Percentiles rank a stretch among this genome's conserved stretches.
Conservation (phyloP, 257 asterid genomes). For the Penstemon barbatus region DNA sequence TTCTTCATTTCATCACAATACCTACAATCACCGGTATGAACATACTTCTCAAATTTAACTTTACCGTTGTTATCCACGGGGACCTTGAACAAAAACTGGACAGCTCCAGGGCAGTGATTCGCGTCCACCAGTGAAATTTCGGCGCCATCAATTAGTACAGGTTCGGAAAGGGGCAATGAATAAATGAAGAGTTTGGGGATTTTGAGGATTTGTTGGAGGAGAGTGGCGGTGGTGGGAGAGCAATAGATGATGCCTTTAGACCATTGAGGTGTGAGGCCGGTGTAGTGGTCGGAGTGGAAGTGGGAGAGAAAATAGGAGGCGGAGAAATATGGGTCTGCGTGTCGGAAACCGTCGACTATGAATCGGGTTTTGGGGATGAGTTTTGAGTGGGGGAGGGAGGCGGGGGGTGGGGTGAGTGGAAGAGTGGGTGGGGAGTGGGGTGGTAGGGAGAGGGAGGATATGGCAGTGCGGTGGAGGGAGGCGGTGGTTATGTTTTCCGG, state of each 20-base stretch:
- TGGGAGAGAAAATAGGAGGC: slow-evolving; percentile 87
- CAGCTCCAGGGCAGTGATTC: slow-evolving; percentile 97
- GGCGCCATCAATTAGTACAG: slow-evolving; percentile 59
- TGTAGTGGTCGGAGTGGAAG: slow-evolving; percentile 94
- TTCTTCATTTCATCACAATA: slow-evolving; percentile 65
- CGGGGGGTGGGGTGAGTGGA: slow-evolving; percentile 45
- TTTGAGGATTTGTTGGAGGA: slow-evolving; percentile 59
- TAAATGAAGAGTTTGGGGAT: slow-evolving; percentile 56
- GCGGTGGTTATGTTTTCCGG: slow-evolving; percentile 53
- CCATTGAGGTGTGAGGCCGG: slow-evolving; percentile 81
- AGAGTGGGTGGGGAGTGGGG: slow-evolving; percentile 34
- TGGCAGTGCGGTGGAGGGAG: slow-evolving; percentile 52
- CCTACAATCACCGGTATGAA: slow-evolving; percentile 92
- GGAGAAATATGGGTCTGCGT: slow-evolving; percentile 60
- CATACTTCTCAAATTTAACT: slow-evolving; percentile 63
- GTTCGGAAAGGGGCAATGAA: slow-evolving; percentile 47
- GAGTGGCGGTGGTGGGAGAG: slow-evolving; percentile 67
- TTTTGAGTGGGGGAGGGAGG: slow-evolving; percentile 62
- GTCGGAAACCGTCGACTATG: slow-evolving; percentile 74
- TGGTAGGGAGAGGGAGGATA: slow-evolving; percentile 45
- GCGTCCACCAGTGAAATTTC: slow-evolving; percentile 71
- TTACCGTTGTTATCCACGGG: slow-evolving; percentile 32
- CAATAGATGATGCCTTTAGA: slow-evolving; percentile 70
- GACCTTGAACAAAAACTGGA: slow-evolving; percentile 74
- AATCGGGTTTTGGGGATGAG: slow-evolving; percentile 85